phyloP scores from a whole-genome alignment of 176 grass and related monocot species.

The Triticum monococcum region DNA sequence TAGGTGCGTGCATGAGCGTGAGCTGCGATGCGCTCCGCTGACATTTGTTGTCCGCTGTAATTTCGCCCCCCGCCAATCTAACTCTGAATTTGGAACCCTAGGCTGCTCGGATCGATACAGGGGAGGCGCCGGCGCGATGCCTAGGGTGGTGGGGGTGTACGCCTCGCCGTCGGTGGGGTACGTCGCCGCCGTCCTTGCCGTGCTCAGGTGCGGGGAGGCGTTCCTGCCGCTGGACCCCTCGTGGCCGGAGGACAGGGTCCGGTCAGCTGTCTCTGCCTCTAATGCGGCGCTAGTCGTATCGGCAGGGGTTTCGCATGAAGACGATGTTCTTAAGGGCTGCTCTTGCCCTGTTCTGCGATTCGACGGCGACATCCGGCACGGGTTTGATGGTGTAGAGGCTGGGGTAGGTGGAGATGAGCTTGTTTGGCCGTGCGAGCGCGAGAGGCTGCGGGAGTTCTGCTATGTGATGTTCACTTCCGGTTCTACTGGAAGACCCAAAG shows the following conservation, averaged over 20 bases:
- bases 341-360: slow-evolving; percentile 42
- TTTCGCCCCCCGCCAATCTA: background rate
- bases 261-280: slow-evolving; percentile 49
- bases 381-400: background rate
- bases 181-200: slow-evolving; percentile 52
- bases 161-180: slow-evolving; percentile 66
- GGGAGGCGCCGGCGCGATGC: background rate
- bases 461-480: slow-evolving; percentile 93
- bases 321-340: slow-evolving; percentile 2
- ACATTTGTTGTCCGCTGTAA: no score
- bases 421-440: slow-evolving; percentile 52
- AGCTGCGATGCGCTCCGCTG: background rate
- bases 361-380: slow-evolving; percentile 1
- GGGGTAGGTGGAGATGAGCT: slow-evolving; percentile 28
- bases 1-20: slow-evolving; percentile 14
- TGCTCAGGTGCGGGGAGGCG: slow-evolving; percentile 65
- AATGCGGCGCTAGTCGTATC: slow-evolving; percentile 41
- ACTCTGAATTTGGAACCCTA: slow-evolving; percentile 4
- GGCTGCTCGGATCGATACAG: background rate
- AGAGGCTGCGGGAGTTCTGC: slow-evolving; percentile 46
- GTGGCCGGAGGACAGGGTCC: slow-evolving; percentile 71
- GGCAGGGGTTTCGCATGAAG: background rate
- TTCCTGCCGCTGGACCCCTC: slow-evolving; percentile 84
- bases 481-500: slow-evolving; percentile 85
- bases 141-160: slow-evolving; percentile 57